These are phyloP conservation scores for Puccinellia tenuiflora DNA, from an alignment of 176 grass and related monocot species.

Conservation along the genomic window DNA sequence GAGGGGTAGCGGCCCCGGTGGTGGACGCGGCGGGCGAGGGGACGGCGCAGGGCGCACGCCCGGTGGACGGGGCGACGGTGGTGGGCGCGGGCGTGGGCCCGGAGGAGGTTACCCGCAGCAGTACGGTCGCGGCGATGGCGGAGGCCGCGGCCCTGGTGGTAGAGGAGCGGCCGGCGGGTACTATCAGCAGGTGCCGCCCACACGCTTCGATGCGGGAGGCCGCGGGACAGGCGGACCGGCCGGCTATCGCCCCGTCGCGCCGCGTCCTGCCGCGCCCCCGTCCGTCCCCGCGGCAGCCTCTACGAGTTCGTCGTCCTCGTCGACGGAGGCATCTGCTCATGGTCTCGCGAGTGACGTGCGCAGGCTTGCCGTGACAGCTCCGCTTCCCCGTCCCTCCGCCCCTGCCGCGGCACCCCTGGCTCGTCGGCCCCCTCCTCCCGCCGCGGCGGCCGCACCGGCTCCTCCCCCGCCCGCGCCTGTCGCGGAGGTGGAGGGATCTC, in stretches of 20 bases:
- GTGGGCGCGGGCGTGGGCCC: neutral
- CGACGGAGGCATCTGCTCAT: neutral
- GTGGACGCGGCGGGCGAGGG: neutral
- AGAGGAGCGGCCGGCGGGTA: neutral
- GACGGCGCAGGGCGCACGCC: neutral
- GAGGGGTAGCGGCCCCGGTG: neutral
- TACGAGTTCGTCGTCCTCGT: neutral
- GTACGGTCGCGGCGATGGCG: neutral
- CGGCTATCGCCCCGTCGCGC: neutral
- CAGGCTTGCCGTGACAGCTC: slow-evolving; percentile 12
- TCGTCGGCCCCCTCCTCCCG: neutral
- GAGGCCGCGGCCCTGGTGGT: neutral
- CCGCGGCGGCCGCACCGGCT: neutral
- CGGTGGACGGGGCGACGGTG: neutral
- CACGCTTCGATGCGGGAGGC: neutral
- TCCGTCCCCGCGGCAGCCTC: neutral
- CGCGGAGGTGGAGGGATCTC: neutral
- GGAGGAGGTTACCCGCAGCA: neutral
- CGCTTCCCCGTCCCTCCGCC: neutral
- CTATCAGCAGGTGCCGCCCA: neutral
- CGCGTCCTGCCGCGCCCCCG: neutral
- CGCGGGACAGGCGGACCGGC: neutral
- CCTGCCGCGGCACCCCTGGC: neutral
- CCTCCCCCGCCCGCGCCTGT: neutral
- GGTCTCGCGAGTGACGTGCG: slow-evolving; percentile 19